Base-by-base conservation (phyloP, 228 moss, liverwort and hornwort genomes). In the Sphagnum fallax region DNA sequence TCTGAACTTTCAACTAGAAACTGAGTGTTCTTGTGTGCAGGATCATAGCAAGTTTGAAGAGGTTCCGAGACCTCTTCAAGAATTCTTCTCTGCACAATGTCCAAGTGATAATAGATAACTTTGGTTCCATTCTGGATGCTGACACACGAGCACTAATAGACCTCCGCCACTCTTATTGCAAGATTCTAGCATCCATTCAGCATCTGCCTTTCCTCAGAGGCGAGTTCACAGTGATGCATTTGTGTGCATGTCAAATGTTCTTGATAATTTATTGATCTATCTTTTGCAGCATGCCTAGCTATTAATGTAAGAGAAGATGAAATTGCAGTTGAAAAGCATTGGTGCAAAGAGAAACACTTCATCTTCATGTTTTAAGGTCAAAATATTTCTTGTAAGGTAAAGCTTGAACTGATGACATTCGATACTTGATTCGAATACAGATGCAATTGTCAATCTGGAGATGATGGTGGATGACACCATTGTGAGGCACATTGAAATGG, bases 401-500 rank as follows among this genome's bases (percentile, higher is more conserved):
- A 12, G 55, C 12, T 8, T 55, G 55, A 8, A 55, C 55, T 55
- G 55, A 12, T 12, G 8, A 12, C 55, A 8, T 8, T 55, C 9
- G 2, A 55, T 55, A 8, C 9, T 55, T 8, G 55, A 55, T 12
- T 8, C 2, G 55, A 55, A 58, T 74, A 67, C 64, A 52, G 63
- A 57, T 48, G 51, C 70, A 12, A 15, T 51, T 13, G 51, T 50
- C 63, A 47, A 52, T 48, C 48, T 74, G 71, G 71, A 73, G 67
- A 51, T 74, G 62, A 66, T 49, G 52, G 67, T 78, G 63, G 78
- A 78, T 65, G 53, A 48, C 64, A 74, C 74, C 65, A 65, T 78
- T 48, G 48, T 71, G 8, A 74, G 49, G 59, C 78, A 78, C 60
- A 55, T 71, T 47, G 60, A 68, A 70, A 12, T 63, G 55, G 67